These are phyloP conservation scores for Ogataea pilisensis DNA, from an alignment of 805 yeast genomes.

Conservation along the genomic window DNA sequence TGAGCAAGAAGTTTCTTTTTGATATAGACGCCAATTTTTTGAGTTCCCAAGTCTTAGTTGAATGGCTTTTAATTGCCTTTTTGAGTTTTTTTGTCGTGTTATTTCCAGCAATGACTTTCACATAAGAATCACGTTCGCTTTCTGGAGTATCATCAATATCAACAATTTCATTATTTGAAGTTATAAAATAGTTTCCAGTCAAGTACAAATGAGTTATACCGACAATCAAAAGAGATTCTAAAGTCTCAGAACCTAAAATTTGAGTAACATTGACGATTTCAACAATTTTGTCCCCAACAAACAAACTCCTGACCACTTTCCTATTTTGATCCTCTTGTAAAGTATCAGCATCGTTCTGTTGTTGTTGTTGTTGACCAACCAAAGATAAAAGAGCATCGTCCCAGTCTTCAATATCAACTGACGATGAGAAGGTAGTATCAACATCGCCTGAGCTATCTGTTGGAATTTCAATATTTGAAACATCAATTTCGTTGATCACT, in stretches of 20 bases:
- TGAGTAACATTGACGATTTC: constrained; percentile 73
- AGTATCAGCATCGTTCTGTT: constrained; percentile 30
- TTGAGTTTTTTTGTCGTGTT: constrained; percentile 11
- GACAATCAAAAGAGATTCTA: constrained; percentile 69
- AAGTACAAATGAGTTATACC: constrained; percentile 65
- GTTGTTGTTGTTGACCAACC: constrained; percentile 14
- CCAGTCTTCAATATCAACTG: constrained; percentile 2
- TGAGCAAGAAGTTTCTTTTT: constrained; percentile 67
- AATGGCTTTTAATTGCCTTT: constrained; percentile 33
- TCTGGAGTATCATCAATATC: constrained; percentile 64
- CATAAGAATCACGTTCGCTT: constrained; percentile 60
- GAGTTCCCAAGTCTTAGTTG: constrained; percentile 57
- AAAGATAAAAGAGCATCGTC: constrained; percentile 38
- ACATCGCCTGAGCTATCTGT: constrained; percentile 2
- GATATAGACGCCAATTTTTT: constrained; percentile 58
- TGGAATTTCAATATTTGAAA: constrained; percentile 31
- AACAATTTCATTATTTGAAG: constrained; percentile 49
- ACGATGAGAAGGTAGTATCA: constrained; percentile 1
- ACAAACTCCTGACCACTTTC: constrained; percentile 65
- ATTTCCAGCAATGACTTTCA: constrained; percentile 50
- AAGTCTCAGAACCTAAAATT: constrained; percentile 70
- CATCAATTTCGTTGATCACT: constrained; percentile 41
- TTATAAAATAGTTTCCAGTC: constrained; percentile 64
- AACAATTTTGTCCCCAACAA: constrained; percentile 65
- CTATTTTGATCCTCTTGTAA: constrained; percentile 65